Evolutionary conservation across 352 stramenopile genomes (phyloP), one percentile per base, ranked within the genome.

Genomic region (Stephanocyclus meneghinianus): DNA sequence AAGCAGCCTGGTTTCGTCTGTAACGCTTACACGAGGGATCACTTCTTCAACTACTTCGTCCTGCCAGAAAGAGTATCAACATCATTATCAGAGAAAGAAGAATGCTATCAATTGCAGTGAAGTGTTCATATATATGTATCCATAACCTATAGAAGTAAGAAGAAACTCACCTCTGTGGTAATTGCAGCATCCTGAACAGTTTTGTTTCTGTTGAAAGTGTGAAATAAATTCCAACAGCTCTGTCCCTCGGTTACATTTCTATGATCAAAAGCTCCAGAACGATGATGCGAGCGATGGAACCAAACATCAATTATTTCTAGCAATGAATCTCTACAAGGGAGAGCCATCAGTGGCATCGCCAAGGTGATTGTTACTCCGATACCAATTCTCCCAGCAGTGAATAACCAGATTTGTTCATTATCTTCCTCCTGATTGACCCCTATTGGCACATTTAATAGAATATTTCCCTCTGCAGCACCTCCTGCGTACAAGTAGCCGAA

Each of bases 401-500:
- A 82, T 32, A 89, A 37, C 40, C 62, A 80, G 65, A 85, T 76
- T 42, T 79, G 61, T 32, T 11, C 35, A 35, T 65, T 40, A 40
- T 81, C 56, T 21, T 79, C 55, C 37, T 69, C 37, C 18, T 35
- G 4, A 56, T 53, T 21, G 9, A 10, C 71, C 11, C 42, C 42
- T 13, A 84, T 72, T 10, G 71, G 57, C 40, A 90, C 88, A 82
- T 92, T 94, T 0, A 91, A 42, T 8, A 94, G 57, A 61, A 94
- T 90, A 76, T 94, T 93, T n/a, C 90, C 90, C 40, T 85, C 13
- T 0, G 83, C 91, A 2, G 76, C 32, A 1, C 40, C 60, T 13
- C 85, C 84, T 1, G 83, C 83, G 67, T 90, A 94, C 18, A 93
- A 75, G 65, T 94, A 94, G 5, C 90, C 89, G 35, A 66, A 67